Evolutionary conservation across 768 basidiomycete genomes (phyloP).

Genomic region (Rhodotorula graminis): DNA sequence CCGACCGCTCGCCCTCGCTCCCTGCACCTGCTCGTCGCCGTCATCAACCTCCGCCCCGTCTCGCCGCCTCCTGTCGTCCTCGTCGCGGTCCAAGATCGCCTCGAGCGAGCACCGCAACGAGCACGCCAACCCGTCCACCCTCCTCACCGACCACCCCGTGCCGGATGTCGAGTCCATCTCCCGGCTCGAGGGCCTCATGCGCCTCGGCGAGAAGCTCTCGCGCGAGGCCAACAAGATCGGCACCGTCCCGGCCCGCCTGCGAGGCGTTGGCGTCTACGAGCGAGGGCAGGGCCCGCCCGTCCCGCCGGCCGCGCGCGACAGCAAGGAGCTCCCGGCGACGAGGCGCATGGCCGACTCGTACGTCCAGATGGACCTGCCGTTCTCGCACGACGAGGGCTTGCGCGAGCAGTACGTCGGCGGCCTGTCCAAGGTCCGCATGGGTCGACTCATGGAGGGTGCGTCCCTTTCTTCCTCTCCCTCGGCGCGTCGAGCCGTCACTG

Average conservation of each 20-base stretch:
- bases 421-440: conserved; percentile 28
- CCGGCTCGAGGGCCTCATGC: conserved; percentile 18
- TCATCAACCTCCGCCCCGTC: neutral
- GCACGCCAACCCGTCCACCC: neutral
- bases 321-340: neutral
- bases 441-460: conserved; percentile 39
- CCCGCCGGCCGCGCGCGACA: neutral
- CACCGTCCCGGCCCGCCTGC: neutral
- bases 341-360: conserved; percentile 33
- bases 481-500: neutral
- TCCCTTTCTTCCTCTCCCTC: neutral
- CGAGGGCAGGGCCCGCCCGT: neutral
- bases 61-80: neutral
- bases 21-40: neutral
- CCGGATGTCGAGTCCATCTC: conserved; percentile 4
- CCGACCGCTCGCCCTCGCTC: too few relatives aligned
- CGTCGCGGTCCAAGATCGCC: neutral
- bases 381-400: conserved; percentile 22
- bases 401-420: conserved; percentile 38
- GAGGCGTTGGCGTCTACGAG: conserved; percentile 1
- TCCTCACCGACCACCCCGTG: conserved; percentile 15
- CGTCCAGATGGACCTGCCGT: conserved; percentile 30
- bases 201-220: neutral
- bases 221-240: neutral
- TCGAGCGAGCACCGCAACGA: neutral